phyloP scores from a whole-genome alignment of 2,329 filamentous ascomycete species.

The Neocucurbitaria cava region DNA sequence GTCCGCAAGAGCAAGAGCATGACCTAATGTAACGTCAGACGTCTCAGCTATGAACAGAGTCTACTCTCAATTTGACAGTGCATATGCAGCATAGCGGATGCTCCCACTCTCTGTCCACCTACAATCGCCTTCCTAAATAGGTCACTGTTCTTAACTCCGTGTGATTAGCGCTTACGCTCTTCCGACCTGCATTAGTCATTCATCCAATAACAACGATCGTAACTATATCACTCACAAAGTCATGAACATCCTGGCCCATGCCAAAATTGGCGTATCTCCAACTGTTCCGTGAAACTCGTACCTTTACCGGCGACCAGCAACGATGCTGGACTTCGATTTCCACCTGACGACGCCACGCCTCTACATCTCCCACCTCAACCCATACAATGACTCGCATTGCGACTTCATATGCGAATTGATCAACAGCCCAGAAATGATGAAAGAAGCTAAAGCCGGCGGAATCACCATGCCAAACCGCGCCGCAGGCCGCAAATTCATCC shows the following conservation, averaged over 20 bases:
- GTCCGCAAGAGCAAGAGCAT: neutral
- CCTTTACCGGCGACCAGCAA: too few relatives aligned
- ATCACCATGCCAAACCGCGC: constrained; percentile 7
- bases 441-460: neutral
- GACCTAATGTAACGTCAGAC: too few relatives aligned
- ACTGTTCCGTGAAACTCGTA: too few relatives aligned
- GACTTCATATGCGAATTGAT: constrained; percentile 16
- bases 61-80: neutral
- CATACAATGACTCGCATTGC: constrained; percentile 20
- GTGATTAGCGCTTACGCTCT: neutral
- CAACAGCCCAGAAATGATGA: constrained; percentile 11
- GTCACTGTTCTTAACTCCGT: neutral
- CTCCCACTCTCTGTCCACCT: neutral
- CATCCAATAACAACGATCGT: neutral
- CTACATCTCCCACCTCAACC: constrained; percentile 23
- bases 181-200: neutral
- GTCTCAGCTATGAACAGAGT: neutral
- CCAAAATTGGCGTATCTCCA: neutral
- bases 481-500: constrained; percentile 20
- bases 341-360: constrained; percentile 64
- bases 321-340: constrained; percentile 67
- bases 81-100: neutral
- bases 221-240: too few relatives aligned
- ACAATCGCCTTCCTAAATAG: neutral
- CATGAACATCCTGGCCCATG: neutral